phyloP scores from a whole-genome alignment of 2,329 filamentous ascomycete species.

The Ampelomyces quisqualis region DNA sequence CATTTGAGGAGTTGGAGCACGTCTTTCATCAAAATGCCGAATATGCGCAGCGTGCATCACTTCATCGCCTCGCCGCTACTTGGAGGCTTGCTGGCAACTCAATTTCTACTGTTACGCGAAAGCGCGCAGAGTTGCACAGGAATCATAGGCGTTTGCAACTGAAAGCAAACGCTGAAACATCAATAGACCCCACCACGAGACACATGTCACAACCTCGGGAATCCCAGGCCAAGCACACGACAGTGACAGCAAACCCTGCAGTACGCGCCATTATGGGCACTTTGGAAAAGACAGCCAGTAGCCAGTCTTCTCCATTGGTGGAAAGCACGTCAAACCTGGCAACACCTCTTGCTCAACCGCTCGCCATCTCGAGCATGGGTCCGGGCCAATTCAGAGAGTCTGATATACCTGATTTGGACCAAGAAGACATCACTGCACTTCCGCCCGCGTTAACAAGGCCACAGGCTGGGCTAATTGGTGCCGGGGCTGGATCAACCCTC shows the following conservation, averaged over 20 bases:
- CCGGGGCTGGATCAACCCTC: constrained; percentile 11
- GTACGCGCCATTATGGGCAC: constrained; percentile 37
- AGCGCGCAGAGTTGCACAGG: constrained; percentile 39
- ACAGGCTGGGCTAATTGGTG: constrained; percentile 13
- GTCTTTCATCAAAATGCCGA: constrained; percentile 57
- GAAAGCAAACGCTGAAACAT: constrained; percentile 14
- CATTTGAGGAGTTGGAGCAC: constrained; percentile 39
- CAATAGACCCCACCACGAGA: constrained; percentile 11
- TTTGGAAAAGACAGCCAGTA: constrained; percentile 27
- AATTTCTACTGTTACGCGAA: constrained; percentile 52
- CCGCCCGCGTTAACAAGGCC: constrained; percentile 40
- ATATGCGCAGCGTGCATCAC: constrained; percentile 53
- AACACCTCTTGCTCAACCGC: constrained; percentile 56
- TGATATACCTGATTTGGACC: constrained; percentile 40
- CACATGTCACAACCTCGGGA: constrained; percentile 16
- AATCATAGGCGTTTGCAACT: constrained; percentile 26
- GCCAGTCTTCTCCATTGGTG: constrained; percentile 30
- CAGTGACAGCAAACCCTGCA: constrained; percentile 31
- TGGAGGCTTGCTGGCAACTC: constrained; percentile 59
- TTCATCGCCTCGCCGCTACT: constrained; percentile 57
- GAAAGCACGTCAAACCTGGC: constrained; percentile 59
- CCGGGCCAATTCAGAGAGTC: constrained; percentile 9
- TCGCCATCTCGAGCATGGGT: constrained; percentile 12
- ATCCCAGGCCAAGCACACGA: constrained; percentile 25
- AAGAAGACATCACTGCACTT: constrained; percentile 39